Evolutionary conservation across 257 asterid genomes (phyloP).

Genomic region (Anisodus tanguticus): DNA sequence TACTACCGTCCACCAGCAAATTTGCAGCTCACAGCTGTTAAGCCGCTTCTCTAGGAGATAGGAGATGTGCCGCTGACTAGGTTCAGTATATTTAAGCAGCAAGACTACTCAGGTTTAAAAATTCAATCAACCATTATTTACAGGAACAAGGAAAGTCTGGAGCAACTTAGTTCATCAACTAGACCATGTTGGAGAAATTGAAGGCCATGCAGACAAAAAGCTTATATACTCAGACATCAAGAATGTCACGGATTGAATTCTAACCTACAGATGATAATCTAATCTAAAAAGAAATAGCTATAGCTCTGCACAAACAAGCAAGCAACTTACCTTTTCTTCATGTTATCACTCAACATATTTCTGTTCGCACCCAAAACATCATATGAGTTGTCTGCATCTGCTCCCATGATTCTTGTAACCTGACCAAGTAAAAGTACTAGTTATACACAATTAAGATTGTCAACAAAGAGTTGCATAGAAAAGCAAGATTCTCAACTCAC

Average conservation of each 20-base stretch:
- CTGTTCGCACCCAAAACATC: constrained; percentile 83
- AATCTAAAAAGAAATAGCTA: constrained; percentile 3
- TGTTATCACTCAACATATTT: constrained; percentile 78
- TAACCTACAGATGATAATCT: background rate
- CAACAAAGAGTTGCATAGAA: background rate
- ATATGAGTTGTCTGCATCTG: constrained; percentile 75
- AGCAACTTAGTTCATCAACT: background rate
- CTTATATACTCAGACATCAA: background rate
- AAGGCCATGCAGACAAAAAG: background rate
- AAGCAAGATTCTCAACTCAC: constrained; percentile 17
- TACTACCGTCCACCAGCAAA: background rate
- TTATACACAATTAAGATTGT: background rate
- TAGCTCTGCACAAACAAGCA: constrained; percentile 6
- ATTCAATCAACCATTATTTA: background rate
- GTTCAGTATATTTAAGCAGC: background rate
- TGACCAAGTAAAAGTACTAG: constrained; percentile 36
- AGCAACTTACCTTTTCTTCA: constrained; percentile 75
- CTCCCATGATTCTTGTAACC: constrained; percentile 85
- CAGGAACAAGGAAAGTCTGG: background rate
- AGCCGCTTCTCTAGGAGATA: background rate
- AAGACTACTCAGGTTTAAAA: background rate
- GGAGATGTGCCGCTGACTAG: background rate
- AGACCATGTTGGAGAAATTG: constrained; percentile 17
- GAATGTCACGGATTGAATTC: background rate
- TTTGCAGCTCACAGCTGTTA: background rate